Percentiles rank a stretch among this genome's conserved stretches.
Evolutionary conservation across 2,329 filamentous ascomycete species (phyloP).

Genomic region (Cladophialophora chaetospira): DNA sequence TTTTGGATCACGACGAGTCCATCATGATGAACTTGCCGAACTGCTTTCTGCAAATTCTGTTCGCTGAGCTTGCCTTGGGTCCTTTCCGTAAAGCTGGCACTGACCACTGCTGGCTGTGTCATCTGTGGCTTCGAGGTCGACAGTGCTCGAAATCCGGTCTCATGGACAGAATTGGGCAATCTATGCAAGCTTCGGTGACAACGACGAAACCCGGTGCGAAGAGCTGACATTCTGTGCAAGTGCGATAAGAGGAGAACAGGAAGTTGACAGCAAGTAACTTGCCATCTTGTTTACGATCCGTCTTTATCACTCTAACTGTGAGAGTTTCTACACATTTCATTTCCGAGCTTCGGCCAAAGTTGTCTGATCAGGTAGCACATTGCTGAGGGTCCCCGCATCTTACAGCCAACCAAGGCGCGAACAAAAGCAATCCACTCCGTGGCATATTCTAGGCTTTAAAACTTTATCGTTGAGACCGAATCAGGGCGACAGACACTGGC

Average conservation of each 20-base stretch:
- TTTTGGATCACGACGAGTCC: conserved; percentile 61
- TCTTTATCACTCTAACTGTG: too few relatives aligned
- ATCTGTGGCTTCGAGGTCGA: neutral
- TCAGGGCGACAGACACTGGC: too few relatives aligned
- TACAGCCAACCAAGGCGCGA: too few relatives aligned
- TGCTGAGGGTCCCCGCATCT: neutral
- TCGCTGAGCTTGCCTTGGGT: conserved; percentile 14
- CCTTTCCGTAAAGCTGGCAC: conserved; percentile 3
- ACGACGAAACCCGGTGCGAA: neutral
- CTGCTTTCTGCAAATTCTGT: conserved; percentile 59
- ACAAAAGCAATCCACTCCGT: too few relatives aligned
- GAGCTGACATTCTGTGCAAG: neutral
- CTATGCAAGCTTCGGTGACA: neutral
- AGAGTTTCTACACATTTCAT: neutral
- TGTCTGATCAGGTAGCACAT: neutral
- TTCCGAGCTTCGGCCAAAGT: conserved; percentile 8
- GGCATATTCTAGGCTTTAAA: too few relatives aligned
- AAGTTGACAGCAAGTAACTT: too few relatives aligned
- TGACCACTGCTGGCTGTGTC: neutral
- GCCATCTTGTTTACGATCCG: too few relatives aligned
- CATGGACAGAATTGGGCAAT: neutral
- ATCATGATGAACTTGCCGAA: conserved; percentile 54
- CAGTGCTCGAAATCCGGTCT: neutral
- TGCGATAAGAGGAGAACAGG: neutral
- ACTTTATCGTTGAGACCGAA: too few relatives aligned